Evolutionary conservation across 83 land plant species (phyloP), one percentile per base, ranked within the genome.

Genomic region (Diphasiastrum complanatum): DNA sequence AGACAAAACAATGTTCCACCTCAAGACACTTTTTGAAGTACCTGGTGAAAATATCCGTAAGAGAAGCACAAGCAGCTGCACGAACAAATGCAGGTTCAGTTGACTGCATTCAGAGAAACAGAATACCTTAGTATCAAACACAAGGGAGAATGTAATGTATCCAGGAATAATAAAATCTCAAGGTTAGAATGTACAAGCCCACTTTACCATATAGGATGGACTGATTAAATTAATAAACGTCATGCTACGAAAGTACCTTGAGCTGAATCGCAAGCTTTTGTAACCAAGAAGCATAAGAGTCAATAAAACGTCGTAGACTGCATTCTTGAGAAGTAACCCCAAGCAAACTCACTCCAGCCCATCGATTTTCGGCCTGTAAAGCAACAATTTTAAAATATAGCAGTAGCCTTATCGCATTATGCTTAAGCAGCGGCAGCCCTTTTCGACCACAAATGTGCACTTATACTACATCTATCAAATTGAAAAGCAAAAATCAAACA

Each of bases 11-110:
- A 55, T n/a, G n/a, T n/a, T n/a, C n/a, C n/a, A n/a, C n/a, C n/a
- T n/a, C n/a, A 24, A 18, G 43, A 8, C 12, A 51, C 11, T 41
- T 33, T 4, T 55, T 19, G 14, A 20, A 23, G 12, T 51, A 89
- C 97, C 97, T 86, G 52, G 73, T 75, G 27, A 91, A 57, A 45
- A 87, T 55, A 65, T 87, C 97, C 28, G 84, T 79, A 11, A 87
- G 62, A 11, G 95, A 74, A 64, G 83, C 79, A 77, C 82, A 82
- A n/a, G 81, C 70, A 52, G 97, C 75, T 48, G 75, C 81, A 61
- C 79, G 80, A 27, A 87, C 79, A 72, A 82, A 79, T 20, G 72
- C 63, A 53, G 89, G 70, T 24, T 70, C 84, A 40, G 80, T 66
- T 33, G 97, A 75, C 58, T 64, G 73, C 97, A 61, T 14, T n/a